Conservation (phyloP, 441 rosid species). For the Biscutella auriculata region DNA sequence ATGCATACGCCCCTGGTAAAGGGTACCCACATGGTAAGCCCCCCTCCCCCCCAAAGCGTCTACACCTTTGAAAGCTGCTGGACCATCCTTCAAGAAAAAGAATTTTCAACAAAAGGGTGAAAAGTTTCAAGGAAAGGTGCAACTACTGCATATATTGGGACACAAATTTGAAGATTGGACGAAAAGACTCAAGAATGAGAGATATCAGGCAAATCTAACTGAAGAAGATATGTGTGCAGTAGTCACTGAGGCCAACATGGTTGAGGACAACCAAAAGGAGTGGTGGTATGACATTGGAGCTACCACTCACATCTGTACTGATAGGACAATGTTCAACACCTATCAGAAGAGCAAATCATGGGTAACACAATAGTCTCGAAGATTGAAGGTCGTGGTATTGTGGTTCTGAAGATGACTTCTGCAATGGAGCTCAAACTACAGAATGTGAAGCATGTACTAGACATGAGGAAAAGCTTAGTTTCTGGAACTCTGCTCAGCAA, state of each 20-base stretch:
- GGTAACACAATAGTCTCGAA: neutral
- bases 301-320: neutral
- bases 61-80: no score
- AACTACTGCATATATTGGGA: no score
- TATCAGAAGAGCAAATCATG: neutral
- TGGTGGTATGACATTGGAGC: neutral
- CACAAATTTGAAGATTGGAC: no score
- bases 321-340: neutral
- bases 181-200: no score
- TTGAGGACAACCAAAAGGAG: neutral
- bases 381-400: neutral
- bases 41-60: no score
- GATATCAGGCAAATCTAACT: neutral
- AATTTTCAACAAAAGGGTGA: no score
- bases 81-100: no score
- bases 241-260: neutral
- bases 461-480: no score
- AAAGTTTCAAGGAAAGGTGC: no score
- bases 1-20: no score
- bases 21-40: no score
- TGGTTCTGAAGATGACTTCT: neutral
- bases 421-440: neutral
- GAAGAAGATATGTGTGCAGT: neutral
- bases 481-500: neutral
- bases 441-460: neutral